Base-by-base conservation (phyloP, 2,329 filamentous ascomycete species). In the Cadophora sp. region DNA sequence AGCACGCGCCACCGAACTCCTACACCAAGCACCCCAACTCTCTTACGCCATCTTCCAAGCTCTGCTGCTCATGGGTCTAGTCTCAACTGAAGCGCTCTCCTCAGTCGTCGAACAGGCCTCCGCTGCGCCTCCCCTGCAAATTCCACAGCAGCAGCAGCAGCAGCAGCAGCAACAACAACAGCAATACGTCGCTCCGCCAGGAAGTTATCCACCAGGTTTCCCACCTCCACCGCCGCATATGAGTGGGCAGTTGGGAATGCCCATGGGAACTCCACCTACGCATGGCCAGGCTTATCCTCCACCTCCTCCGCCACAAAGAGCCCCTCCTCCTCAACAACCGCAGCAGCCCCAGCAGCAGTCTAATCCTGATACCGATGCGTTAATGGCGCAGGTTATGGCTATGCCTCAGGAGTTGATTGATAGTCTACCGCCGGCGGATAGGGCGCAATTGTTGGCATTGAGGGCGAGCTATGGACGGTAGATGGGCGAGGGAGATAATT, bases 31-130 rank as follows among this genome's bases (percentile, higher is more conserved):
- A 1, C 96, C 96, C 0, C 96, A 99, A 81, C 89, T 99, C 55
- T 89, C 93, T 4, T 98, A 97, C 76, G 96, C 96, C 67, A 91
- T 98, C 73, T 98, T 98, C 82, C 95, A 98, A 81, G 92, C 94
- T 27, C 86, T 98, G 11, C 87, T 98, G 1, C 88, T 97, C 46
- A 96, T 98, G 88, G 93, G 94, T 56, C 89, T 98, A 11, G 93
- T 98, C 66, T 95, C 96, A 67, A 92, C 93, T 16, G 90, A 90
- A 74, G 90, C 94, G 3, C 89, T 98, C 65, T 87, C 91, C 71
- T 90, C 91, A 4, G 92, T 98, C 34, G 86, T 97, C 64, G 92
- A 97, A 76, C 81, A 69, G 12, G 74, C 76, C 8, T 68, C 83
- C 4, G 79, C 81, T 65, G 77, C 80, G 56, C 78, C 79, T 71